phyloP scores from a whole-genome alignment of 1,284 basidiomycete species.

The Singerocomus inundabilis region DNA sequence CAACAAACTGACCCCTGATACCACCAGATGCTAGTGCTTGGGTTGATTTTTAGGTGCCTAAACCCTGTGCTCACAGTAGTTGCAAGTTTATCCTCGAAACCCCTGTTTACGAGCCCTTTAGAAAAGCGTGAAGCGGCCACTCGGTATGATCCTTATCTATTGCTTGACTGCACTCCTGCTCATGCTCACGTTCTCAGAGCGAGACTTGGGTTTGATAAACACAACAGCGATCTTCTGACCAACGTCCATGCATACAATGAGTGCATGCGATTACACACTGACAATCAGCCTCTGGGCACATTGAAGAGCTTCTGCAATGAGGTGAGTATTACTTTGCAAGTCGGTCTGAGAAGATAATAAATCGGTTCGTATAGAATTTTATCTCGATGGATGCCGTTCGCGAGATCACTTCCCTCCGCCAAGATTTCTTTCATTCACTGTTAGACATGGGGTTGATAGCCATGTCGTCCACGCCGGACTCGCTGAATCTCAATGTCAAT shows the following conservation, averaged over 20 bases:
- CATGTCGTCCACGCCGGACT: conserved; percentile 41
- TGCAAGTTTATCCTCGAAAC: conserved; percentile 84
- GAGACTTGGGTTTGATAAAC: conserved; percentile 62
- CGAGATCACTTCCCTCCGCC: conserved; percentile 79
- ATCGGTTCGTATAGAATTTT: conserved; percentile 60
- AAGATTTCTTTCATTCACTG: conserved; percentile 77
- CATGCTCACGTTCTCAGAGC: conserved; percentile 46
- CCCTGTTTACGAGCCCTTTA: conserved; percentile 79
- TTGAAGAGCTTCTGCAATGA: conserved; percentile 75
- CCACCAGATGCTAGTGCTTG: conserved; percentile 79
- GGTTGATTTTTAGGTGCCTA: conserved; percentile 77
- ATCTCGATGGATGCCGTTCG: conserved; percentile 74
- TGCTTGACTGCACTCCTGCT: background rate
- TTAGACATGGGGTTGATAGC: conserved; percentile 73
- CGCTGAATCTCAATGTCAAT: conserved; percentile 56
- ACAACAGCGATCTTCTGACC: conserved; percentile 86
- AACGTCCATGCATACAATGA: conserved; percentile 78
- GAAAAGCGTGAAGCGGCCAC: conserved; percentile 82
- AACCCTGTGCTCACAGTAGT: conserved; percentile 78
- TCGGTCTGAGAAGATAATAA: background rate
- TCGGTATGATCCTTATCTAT: conserved; percentile 42
- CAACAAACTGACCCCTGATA: conserved; percentile 5
- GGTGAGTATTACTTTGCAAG: conserved; percentile 39
- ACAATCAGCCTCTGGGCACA: conserved; percentile 47
- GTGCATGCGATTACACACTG: conserved; percentile 52